Conservation (phyloP, 2,329 filamentous ascomycete species). For the Fusarium pseudonygamai region DNA sequence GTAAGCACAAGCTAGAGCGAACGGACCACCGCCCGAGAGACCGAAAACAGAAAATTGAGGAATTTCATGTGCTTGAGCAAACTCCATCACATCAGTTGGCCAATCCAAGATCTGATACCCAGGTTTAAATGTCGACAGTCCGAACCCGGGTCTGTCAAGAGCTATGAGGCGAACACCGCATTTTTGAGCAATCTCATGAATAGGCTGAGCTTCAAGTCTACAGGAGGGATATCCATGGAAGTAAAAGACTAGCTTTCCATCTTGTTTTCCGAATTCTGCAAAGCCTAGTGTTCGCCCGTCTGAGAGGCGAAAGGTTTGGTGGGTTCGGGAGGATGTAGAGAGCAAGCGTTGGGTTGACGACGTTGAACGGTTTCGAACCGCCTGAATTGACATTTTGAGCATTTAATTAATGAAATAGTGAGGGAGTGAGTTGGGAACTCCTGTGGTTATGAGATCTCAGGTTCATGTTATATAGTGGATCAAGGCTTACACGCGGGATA, state of each 20-base stretch:
- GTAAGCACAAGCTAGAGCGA: slow-evolving; percentile 49
- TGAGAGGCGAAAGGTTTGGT: slow-evolving; percentile 48
- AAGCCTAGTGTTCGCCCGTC: slow-evolving; percentile 54
- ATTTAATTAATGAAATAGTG: not conserved
- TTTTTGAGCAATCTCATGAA: slow-evolving; percentile 40
- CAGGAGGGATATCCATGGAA: slow-evolving; percentile 56
- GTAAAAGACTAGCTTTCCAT: slow-evolving; percentile 49
- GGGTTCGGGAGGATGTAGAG: not conserved
- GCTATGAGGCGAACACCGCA: slow-evolving; percentile 48
- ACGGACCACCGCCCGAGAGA: slow-evolving; percentile 50
- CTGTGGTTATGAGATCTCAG: not conserved
- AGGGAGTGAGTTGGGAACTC: not conserved
- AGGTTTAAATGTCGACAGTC: slow-evolving; percentile 50
- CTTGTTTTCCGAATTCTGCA: slow-evolving; percentile 49
- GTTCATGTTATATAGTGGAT: not conserved
- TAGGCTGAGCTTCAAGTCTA: slow-evolving; percentile 48
- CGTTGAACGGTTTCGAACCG: not conserved
- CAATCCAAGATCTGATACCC: slow-evolving; percentile 47
- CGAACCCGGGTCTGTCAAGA: slow-evolving; percentile 55
- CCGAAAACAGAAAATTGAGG: slow-evolving; percentile 47
- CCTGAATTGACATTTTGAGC: not conserved
- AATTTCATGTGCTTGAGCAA: slow-evolving; percentile 42
- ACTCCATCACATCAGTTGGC: slow-evolving; percentile 46
- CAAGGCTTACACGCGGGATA: not conserved
- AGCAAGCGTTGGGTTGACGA: not conserved